phyloP scores from a whole-genome alignment of 176 grass and related monocot species.

The Oryza glaberrima region DNA sequence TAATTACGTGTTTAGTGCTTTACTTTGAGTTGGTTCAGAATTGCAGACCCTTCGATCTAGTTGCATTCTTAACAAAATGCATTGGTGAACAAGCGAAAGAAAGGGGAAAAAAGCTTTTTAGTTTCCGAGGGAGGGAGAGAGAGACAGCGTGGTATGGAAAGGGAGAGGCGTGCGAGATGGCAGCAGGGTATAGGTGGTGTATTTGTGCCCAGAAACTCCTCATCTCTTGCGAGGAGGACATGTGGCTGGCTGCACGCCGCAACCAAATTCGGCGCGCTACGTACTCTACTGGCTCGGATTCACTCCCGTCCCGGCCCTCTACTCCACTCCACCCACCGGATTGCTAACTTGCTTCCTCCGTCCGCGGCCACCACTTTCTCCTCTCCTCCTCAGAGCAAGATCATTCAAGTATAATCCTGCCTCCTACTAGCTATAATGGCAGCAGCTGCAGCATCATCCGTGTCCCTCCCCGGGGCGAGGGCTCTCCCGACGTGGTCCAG shows the following conservation, averaged over 20 bases:
- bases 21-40: too few relatives aligned
- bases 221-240: slow-evolving; percentile 35
- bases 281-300: neutral
- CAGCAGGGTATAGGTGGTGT: neutral
- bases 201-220: slow-evolving; percentile 47
- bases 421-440: neutral
- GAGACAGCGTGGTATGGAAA: slow-evolving; percentile 9
- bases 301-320: too few relatives aligned
- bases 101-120: too few relatives aligned
- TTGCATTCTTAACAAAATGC: neutral
- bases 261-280: neutral
- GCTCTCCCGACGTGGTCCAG: slow-evolving; percentile 63
- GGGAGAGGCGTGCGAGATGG: slow-evolving; percentile 27
- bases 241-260: neutral
- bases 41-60: neutral
- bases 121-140: neutral
- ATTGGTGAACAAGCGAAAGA: neutral
- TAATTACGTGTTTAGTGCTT: too few relatives aligned
- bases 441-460: slow-evolving; percentile 3
- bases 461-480: slow-evolving; percentile 35
- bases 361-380: neutral
- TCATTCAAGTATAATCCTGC: neutral
- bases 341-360: neutral
- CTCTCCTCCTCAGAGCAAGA: neutral
- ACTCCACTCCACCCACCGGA: neutral